Base-by-base conservation (phyloP, 306 rosid genomes). In the Styphnolobium japonicum region DNA sequence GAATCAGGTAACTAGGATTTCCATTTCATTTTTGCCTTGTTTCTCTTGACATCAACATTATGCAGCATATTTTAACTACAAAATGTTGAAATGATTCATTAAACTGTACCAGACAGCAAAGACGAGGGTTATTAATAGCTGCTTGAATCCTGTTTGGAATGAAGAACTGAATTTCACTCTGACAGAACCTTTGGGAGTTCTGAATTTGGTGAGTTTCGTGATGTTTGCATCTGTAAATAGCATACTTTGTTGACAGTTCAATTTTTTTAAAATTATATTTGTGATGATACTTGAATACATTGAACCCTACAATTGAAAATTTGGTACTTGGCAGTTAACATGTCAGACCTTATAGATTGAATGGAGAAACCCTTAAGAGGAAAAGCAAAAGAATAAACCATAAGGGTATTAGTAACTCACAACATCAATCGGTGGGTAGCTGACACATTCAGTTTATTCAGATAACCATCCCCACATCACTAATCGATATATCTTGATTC, bases 71-170 rank as follows among this genome's bases (percentile, higher is more conserved):
- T 52, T 22, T 79, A 57, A 56, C 63, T 58, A 42, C 48, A 2
- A 21, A 71, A 49, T 83, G 48, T 56, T 62, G 73, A 75, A 58
- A 9, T 73, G 63, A 64, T 67, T 88, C 31, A 8, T 81, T 66
- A n/a, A 56, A 88, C 57, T 84, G 86, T 77, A 64, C 40, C 96
- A 95, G 99, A 87, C 89, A 21, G 94, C 96, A 29, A 95, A 93
- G 89, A 95, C 99, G 39, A 93, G 86, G 87, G 99, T 95, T 67
- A 95, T 95, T 76, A 83, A 93, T 55, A 90, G 98, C 75, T 95
- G 98, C 84, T 92, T 95, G 73, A 88, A 93, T 86, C 99, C 99
- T 6, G 93, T 95, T 73, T 95, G 99, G 99, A 95, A 95, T 84
- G 99, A 95, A 82, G 99, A 93, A 75, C 83, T 95, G 15, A 91